A percentile compares a stretch with the other conserved stretches of the same genome.
These are phyloP conservation scores for Reticulascus tulasneorum DNA, from an alignment of 2,329 filamentous ascomycete genomes.

Conservation along the genomic window DNA sequence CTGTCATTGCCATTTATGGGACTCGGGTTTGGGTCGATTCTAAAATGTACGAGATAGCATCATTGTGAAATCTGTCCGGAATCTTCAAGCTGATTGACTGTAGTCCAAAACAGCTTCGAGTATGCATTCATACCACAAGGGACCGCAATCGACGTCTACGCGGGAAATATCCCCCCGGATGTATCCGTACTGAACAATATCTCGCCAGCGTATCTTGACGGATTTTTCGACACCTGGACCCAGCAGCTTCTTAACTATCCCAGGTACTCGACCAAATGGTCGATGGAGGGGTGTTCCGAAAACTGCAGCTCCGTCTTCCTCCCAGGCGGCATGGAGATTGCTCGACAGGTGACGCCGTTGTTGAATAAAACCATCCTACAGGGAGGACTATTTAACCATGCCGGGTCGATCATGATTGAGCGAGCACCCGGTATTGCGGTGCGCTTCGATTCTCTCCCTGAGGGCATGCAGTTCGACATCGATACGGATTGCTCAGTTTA, in stretches of 20 bases:
- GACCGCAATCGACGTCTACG: conserved; percentile 12
- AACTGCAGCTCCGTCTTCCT: conserved; percentile 14
- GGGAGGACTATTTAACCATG: conserved; percentile 9
- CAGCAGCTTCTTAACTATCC: conserved; percentile 14
- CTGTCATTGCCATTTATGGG: conserved; percentile 9
- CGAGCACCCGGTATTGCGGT: conserved; percentile 12
- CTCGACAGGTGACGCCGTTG: conserved; percentile 8
- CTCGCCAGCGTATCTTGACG: conserved; percentile 11
- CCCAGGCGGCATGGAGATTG: conserved; percentile 14
- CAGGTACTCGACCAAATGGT: conserved; percentile 12
- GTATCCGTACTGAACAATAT: conserved; percentile 8
- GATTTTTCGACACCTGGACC: conserved; percentile 14
- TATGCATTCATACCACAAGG: conserved; percentile 13
- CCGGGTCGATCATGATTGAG: conserved; percentile 11
- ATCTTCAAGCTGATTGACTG: not conserved
- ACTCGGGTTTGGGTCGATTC: conserved; percentile 7
- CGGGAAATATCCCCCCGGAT: conserved; percentile 14
- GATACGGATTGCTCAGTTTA: conserved; percentile 13
- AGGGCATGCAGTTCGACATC: conserved; percentile 8
- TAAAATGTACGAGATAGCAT: conserved; percentile 1
- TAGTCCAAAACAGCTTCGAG: conserved; percentile 13
- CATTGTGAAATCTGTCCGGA: not conserved
- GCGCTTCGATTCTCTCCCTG: conserved; percentile 8
- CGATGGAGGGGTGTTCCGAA: conserved; percentile 8
- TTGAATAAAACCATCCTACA: conserved; percentile 16